Evolutionary conservation across 768 basidiomycete species (phyloP).

Genomic region (Hemileccinum rubropunctum): DNA sequence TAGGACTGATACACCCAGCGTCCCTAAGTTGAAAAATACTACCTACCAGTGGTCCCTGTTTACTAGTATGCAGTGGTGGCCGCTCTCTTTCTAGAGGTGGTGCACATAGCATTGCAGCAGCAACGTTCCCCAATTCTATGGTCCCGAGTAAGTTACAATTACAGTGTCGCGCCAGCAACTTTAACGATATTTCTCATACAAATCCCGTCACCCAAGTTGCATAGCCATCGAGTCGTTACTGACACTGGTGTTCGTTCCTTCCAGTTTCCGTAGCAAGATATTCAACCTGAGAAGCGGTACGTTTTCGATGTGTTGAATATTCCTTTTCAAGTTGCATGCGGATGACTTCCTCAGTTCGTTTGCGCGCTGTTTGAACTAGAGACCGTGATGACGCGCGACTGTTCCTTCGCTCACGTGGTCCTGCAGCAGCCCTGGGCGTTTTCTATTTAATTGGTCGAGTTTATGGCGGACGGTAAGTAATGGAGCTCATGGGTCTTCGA

Average conservation of each 20-base stretch:
- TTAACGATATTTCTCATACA: too few relatives aligned
- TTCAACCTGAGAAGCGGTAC: neutral
- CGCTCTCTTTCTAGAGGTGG: too few relatives aligned
- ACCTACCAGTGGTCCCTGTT: too few relatives aligned
- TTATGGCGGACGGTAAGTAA: neutral
- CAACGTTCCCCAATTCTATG: too few relatives aligned
- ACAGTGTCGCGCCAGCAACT: too few relatives aligned
- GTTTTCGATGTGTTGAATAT: too few relatives aligned
- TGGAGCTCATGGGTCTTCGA: neutral
- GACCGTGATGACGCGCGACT: neutral
- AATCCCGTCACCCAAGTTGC: neutral
- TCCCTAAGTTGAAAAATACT: too few relatives aligned
- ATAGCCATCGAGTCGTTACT: neutral
- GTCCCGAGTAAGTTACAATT: too few relatives aligned
- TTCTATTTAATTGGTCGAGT: neutral
- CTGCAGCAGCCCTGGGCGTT: neutral
- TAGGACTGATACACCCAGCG: too few relatives aligned
- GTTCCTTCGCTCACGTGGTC: neutral
- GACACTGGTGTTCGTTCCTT: neutral
- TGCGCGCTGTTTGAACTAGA: neutral
- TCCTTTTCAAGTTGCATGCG: neutral
- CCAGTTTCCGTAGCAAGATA: neutral
- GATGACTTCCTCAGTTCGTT: too few relatives aligned
- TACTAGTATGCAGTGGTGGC: too few relatives aligned
- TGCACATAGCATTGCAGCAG: too few relatives aligned